These are phyloP conservation scores for Arthrobotrys pseudoclavata DNA, from an alignment of 2,329 filamentous ascomycete genomes.

Conservation along the genomic window DNA sequence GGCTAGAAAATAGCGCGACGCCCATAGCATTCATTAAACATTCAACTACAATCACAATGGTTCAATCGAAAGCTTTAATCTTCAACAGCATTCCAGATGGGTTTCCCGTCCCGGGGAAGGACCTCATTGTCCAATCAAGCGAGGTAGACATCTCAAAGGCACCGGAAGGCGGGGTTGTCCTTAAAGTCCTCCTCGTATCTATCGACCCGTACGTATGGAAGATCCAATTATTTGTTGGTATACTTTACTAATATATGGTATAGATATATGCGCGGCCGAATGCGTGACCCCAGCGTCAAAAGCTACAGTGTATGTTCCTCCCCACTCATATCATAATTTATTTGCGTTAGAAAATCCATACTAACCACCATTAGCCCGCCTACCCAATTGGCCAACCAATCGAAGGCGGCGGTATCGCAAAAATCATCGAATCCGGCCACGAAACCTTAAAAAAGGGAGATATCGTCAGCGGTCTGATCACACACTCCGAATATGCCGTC, in stretches of 20 bases:
- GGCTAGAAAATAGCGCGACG: conserved; percentile 5
- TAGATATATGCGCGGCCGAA: conserved; percentile 80
- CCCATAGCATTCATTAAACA: too few relatives aligned
- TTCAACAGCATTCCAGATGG: conserved; percentile 38
- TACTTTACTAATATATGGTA: neutral
- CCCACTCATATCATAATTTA: too few relatives aligned
- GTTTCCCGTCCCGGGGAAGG: conserved; percentile 77
- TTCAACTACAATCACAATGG: conserved; percentile 33
- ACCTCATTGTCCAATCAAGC: conserved; percentile 77
- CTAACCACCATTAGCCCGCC: conserved; percentile 65
- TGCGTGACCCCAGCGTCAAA: conserved; percentile 76
- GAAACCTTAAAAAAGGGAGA: conserved; percentile 77
- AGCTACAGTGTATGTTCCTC: conserved; percentile 72
- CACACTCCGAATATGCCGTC: conserved; percentile 78
- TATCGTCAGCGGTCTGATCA: conserved; percentile 71
- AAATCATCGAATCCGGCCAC: conserved; percentile 78
- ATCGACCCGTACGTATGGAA: conserved; percentile 74
- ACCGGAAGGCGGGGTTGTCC: conserved; percentile 76
- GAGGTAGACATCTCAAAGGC: conserved; percentile 76
- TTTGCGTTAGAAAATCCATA: too few relatives aligned
- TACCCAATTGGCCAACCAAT: conserved; percentile 76
- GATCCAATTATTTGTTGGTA: neutral
- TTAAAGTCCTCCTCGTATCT: conserved; percentile 80
- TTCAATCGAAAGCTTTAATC: conserved; percentile 53
- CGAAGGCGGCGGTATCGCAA: conserved; percentile 74